Evolutionary conservation across 306 rosid genomes (phyloP).

Genomic region (Cucumis melo): DNA sequence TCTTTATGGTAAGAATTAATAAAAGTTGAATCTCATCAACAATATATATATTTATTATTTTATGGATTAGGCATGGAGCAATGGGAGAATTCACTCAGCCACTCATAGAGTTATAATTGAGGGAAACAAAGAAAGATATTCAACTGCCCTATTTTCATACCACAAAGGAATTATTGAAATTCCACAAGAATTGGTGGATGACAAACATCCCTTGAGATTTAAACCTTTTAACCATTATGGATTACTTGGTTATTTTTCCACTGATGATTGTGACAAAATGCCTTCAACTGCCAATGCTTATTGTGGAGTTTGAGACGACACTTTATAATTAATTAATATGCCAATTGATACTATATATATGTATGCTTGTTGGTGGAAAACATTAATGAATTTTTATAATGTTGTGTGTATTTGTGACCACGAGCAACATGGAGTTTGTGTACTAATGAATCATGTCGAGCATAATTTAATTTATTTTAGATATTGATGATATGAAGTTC

Average conservation of each 20-base stretch:
- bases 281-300: constrained; percentile 13
- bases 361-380: not conserved
- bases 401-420: too few species aligned
- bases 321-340: not conserved
- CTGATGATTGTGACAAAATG: not conserved
- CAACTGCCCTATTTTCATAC: constrained; percentile 9
- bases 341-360: not conserved
- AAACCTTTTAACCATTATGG: constrained; percentile 11
- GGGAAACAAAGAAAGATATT: constrained; percentile 11
- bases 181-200: constrained; percentile 13
- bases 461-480: too few species aligned
- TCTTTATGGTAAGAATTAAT: too few species aligned
- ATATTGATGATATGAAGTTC: too few species aligned
- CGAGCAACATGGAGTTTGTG: too few species aligned
- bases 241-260: not conserved
- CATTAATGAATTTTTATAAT: too few species aligned
- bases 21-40: too few species aligned
- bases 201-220: constrained; percentile 9
- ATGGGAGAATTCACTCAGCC: constrained; percentile 14
- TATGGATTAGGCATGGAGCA: constrained; percentile 18
- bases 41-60: too few species aligned
- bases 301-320: constrained; percentile 19
- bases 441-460: too few species aligned
- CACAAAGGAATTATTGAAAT: constrained; percentile 11
- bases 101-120: constrained; percentile 11